phyloP scores from a whole-genome alignment of 2,329 filamentous ascomycete species.

The Talaromyces verruculosus region DNA sequence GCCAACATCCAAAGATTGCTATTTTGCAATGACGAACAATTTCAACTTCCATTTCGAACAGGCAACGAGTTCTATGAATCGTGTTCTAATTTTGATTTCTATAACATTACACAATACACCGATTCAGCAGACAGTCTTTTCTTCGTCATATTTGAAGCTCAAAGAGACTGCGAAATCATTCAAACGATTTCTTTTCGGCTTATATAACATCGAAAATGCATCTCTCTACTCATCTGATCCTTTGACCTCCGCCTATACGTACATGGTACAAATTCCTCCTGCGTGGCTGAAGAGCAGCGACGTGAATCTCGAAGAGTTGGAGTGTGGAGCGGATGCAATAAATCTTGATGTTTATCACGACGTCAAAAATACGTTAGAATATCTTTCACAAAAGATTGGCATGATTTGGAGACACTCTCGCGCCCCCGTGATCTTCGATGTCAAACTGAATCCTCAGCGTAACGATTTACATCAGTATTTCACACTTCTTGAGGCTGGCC shows the following conservation, averaged over 20 bases:
- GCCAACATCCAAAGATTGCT: constrained; percentile 22
- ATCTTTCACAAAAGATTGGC: not conserved
- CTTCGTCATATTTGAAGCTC: constrained; percentile 1
- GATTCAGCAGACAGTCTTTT: not conserved
- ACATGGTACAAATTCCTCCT: not conserved
- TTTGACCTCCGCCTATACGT: not conserved
- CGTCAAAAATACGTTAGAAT: not conserved
- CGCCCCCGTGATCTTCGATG: constrained; percentile 7
- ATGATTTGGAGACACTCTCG: constrained; percentile 3
- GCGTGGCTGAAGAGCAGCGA: not conserved
- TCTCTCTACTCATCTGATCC: not conserved
- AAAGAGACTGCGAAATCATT: not conserved
- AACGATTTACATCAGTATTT: not conserved
- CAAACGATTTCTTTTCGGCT: constrained; percentile 2
- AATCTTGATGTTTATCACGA: not conserved
- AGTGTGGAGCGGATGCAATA: constrained; percentile 9
- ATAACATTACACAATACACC: constrained; percentile 13
- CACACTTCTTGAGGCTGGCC: not conserved
- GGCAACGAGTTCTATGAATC: constrained; percentile 38
- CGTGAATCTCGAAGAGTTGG: not conserved
- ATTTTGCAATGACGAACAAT: constrained; percentile 28
- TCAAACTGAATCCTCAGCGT: not conserved
- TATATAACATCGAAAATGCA: constrained; percentile 5
- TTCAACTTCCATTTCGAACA: constrained; percentile 23
- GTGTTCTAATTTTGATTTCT: constrained; percentile 30